Percentiles rank a stretch among this genome's conserved stretches.
Evolutionary conservation across 805 yeast species (phyloP).

Genomic region (Pichia eremophila): DNA sequence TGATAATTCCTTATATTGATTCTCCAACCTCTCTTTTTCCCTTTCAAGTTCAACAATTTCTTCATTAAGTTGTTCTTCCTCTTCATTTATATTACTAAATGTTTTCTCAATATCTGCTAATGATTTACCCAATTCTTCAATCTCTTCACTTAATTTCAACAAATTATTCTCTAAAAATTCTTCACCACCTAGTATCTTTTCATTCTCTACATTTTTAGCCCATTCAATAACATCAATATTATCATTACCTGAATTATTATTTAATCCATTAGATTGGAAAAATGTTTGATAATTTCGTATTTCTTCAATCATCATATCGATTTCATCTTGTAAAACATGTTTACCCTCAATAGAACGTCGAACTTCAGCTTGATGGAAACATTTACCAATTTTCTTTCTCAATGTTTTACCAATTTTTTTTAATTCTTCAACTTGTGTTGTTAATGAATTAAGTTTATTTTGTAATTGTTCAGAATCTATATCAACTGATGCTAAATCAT

Average conservation of each 20-base stretch:
- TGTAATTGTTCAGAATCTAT: constrained; percentile 12
- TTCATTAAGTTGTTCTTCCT: not conserved
- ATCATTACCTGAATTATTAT: not conserved
- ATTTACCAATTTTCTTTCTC: constrained; percentile 9
- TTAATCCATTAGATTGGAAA: constrained; percentile 3
- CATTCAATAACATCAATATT: not conserved
- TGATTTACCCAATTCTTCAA: not conserved
- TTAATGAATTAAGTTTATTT: constrained; percentile 8
- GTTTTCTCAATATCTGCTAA: not conserved
- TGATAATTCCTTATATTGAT: constrained; percentile 18
- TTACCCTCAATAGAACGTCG: constrained; percentile 12
- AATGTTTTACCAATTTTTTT: constrained; percentile 10
- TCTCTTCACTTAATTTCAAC: not conserved
- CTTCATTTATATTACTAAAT: not conserved
- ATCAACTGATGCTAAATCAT: constrained; percentile 16
- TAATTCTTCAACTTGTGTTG: constrained; percentile 13
- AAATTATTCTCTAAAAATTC: constrained; percentile 1
- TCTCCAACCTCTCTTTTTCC: constrained; percentile 1
- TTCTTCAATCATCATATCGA: constrained; percentile 20
- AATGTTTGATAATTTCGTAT: not conserved
- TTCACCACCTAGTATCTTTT: constrained; percentile 1
- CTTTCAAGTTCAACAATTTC: constrained; percentile 14
- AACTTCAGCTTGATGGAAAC: constrained; percentile 10
- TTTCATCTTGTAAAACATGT: constrained; percentile 20
- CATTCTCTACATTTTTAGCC: not conserved